phyloP scores from a whole-genome alignment of 768 basidiomycete genomes.

The Rhodotorula graminis region DNA sequence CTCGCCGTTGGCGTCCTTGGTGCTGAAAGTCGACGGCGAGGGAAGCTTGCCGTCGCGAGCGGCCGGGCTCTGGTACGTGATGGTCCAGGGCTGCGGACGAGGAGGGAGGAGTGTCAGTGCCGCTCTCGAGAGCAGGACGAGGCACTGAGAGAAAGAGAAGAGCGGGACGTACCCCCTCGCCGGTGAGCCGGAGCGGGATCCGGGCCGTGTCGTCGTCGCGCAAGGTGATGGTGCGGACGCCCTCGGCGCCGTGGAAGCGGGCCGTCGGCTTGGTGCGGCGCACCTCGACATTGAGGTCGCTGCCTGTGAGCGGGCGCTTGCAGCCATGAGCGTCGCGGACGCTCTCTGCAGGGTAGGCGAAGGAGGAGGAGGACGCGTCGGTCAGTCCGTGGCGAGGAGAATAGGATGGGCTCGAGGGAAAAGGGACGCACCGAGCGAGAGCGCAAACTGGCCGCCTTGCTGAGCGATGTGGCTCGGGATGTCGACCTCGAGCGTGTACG shows the following conservation, averaged over 20 bases:
- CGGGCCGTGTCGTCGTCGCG: constrained; percentile 67
- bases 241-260: constrained; percentile 56
- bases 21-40: neutral
- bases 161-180: constrained; percentile 66
- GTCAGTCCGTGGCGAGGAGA: neutral
- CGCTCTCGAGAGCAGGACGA: too few species aligned
- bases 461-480: constrained; percentile 37
- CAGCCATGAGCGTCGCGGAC: constrained; percentile 87
- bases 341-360: constrained; percentile 51
- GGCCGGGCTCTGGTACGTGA: constrained; percentile 59
- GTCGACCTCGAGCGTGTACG: constrained; percentile 33
- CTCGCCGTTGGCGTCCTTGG: constrained; percentile 28
- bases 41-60: neutral
- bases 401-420: neutral
- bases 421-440: constrained; percentile 28
- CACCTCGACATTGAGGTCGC: constrained; percentile 79
- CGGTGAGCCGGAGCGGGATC: constrained; percentile 79
- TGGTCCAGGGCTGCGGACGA: constrained; percentile 69
- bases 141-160: neutral
- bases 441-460: constrained; percentile 39
- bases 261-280: constrained; percentile 80
- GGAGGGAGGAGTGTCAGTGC: constrained; percentile 5
- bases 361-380: too few species aligned
- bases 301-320: constrained; percentile 65
- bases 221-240: constrained; percentile 58